A percentile compares a stretch with the other conserved stretches of the same genome.
Conservation (phyloP, 2,329 filamentous ascomycete genomes). For the Zymoseptoria pseudotritici region DNA sequence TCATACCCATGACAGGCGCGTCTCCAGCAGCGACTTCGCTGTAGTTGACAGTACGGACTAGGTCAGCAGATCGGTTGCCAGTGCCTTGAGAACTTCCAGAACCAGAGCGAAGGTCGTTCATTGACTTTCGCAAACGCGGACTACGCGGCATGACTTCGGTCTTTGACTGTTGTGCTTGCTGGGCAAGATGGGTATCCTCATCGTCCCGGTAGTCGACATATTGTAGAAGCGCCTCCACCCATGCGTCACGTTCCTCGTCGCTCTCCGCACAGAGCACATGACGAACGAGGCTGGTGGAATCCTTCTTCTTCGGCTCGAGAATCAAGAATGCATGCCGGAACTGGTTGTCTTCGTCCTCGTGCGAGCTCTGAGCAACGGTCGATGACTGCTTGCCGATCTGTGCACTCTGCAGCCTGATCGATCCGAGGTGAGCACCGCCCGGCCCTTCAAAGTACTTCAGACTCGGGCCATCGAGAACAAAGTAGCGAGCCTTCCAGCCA, state of each 20-base stretch:
- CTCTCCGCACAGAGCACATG: constrained; percentile 95
- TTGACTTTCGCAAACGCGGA: constrained; percentile 32
- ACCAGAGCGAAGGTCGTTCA: constrained; percentile 25
- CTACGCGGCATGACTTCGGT: constrained; percentile 23
- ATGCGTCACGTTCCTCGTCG: constrained; percentile 82
- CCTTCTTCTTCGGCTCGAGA: constrained; percentile 92
- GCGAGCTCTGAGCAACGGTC: constrained; percentile 44
- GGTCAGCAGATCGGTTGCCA: constrained; percentile 12
- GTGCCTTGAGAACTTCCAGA: constrained; percentile 9
- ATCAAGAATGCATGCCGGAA: constrained; percentile 95
- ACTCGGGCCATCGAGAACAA: constrained; percentile 60
- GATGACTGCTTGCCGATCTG: constrained; percentile 92
- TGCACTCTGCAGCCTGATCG: constrained; percentile 82
- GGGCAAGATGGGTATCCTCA: constrained; percentile 36
- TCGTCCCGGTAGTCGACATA: constrained; percentile 73
- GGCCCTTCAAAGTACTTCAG: constrained; percentile 89
- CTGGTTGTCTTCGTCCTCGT: constrained; percentile 81
- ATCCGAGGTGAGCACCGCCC: constrained; percentile 82
- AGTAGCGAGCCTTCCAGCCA: constrained; percentile 86
- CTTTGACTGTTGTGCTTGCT: constrained; percentile 18
- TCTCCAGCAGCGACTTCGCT: constrained; percentile 51
- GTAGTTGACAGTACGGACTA: constrained; percentile 42
- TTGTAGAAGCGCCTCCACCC: constrained; percentile 83
- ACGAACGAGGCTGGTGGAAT: constrained; percentile 76
- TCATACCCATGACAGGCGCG: constrained; percentile 46